A percentile compares a stretch with the other conserved stretches of the same genome.
Evolutionary conservation across 1,284 basidiomycete genomes (phyloP).

Genomic region (Pterulicium gracile): DNA sequence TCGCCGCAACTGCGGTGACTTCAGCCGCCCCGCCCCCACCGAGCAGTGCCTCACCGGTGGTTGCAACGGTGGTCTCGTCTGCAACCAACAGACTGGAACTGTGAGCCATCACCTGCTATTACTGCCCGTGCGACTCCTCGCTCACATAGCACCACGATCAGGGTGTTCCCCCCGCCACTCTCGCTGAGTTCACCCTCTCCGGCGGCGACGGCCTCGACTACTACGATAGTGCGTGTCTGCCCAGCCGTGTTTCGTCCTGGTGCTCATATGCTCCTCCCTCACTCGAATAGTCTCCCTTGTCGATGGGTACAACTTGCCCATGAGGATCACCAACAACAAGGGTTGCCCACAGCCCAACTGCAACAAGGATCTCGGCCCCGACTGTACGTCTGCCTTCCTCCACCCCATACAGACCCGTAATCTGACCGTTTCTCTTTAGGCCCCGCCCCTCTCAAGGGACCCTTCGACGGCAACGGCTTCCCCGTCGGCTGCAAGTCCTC

Average conservation of each 20-base stretch:
- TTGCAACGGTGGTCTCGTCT: constrained; percentile 35
- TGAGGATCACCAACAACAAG: constrained; percentile 23
- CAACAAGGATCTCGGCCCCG: constrained; percentile 24
- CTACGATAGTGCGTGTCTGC: constrained; percentile 3
- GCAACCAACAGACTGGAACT: constrained; percentile 27
- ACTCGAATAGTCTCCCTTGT: constrained; percentile 16
- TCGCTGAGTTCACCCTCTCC: constrained; percentile 22
- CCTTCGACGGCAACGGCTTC: constrained; percentile 25
- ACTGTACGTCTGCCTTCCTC: constrained; percentile 25
- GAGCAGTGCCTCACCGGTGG: constrained; percentile 34
- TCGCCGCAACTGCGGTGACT: constrained; percentile 34
- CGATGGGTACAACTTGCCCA: constrained; percentile 31
- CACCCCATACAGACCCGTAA: too few species aligned
- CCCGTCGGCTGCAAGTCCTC: constrained; percentile 36
- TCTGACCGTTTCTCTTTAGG: too few species aligned
- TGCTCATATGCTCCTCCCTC: background rate
- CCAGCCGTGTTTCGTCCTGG: too few species aligned
- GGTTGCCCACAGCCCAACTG: constrained; percentile 26
- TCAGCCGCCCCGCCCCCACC: constrained; percentile 25
- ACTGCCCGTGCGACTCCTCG: too few species aligned
- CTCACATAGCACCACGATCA: too few species aligned
- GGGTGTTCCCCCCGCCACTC: constrained; percentile 25
- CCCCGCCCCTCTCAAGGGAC: too few species aligned
- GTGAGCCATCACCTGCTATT: too few species aligned
- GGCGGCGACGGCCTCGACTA: constrained; percentile 4